phyloP scores from a whole-genome alignment of 495 filamentous ascomycete species.

The Podospora pseudoanserina region DNA sequence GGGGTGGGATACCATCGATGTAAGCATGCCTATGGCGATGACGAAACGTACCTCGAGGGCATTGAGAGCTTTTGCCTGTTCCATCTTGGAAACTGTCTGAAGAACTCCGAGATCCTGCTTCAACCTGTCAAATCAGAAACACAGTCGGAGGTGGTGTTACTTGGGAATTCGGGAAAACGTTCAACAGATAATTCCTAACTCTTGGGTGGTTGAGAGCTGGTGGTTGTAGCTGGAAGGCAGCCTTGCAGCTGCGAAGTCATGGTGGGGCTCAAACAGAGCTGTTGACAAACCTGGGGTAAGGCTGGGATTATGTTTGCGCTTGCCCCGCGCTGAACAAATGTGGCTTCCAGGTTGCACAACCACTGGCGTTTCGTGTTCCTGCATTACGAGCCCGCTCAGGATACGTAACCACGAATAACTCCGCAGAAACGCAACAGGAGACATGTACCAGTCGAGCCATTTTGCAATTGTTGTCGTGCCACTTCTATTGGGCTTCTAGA shows the following conservation, averaged over 20 bases:
- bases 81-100: conserved; percentile 54
- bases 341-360: not conserved
- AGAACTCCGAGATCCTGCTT: not conserved
- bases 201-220: not conserved
- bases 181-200: not conserved
- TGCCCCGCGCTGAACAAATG: not conserved
- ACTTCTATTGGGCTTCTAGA: not conserved
- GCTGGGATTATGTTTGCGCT: not conserved
- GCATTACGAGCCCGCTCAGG: not conserved
- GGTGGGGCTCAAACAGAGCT: not conserved
- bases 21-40: conserved; percentile 3
- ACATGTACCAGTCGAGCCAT: not conserved
- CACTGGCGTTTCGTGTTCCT: conserved; percentile 6
- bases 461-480: not conserved
- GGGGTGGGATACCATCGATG: conserved; percentile 5
- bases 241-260: conserved; percentile 17
- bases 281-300: not conserved
- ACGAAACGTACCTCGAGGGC: conserved; percentile 57
- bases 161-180: not conserved
- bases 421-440: conserved; percentile 1
- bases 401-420: not conserved
- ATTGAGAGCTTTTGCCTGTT: conserved; percentile 80
- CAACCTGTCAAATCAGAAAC: not conserved
- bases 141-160: not conserved
- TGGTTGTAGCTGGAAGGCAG: conserved; percentile 9